A percentile compares a stretch with the other conserved stretches of the same genome.
phyloP scores from a whole-genome alignment of 2,329 filamentous ascomycete species.

The Blastomyces emzantsi region DNA sequence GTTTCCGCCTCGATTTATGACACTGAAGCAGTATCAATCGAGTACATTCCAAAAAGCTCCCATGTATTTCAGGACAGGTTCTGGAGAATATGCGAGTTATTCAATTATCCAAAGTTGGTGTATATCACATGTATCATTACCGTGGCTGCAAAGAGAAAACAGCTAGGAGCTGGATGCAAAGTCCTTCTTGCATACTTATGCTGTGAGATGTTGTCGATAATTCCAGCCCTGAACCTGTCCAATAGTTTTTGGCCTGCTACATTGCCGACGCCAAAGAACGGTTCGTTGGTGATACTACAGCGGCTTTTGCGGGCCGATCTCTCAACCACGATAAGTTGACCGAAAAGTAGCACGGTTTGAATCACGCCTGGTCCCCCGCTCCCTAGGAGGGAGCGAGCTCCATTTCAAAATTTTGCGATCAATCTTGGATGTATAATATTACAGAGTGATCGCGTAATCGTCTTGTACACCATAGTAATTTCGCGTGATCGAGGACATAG shows the following conservation, averaged over 20 bases:
- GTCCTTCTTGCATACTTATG: constrained; percentile 17
- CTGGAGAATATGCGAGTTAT: not conserved
- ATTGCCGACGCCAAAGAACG: constrained; percentile 19
- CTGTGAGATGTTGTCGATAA: constrained; percentile 36
- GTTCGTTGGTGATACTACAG: not conserved
- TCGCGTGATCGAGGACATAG: constrained; percentile 28
- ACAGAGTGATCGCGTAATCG: constrained; percentile 25
- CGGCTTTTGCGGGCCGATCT: not conserved
- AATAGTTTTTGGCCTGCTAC: constrained; percentile 26
- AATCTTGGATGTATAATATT: constrained; percentile 27
- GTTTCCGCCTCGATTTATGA: not conserved
- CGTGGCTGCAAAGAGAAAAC: not conserved
- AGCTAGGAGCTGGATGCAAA: not conserved
- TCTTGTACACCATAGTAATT: constrained; percentile 21
- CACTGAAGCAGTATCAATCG: not conserved
- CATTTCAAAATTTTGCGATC: constrained; percentile 22
- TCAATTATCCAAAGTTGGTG: not conserved
- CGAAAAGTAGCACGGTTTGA: constrained; percentile 29
- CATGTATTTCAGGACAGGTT: not conserved
- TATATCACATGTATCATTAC: not conserved
- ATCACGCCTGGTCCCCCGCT: constrained; percentile 17
- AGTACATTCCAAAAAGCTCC: not conserved
- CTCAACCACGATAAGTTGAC: constrained; percentile 17
- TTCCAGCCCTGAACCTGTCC: constrained; percentile 19
- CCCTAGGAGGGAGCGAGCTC: constrained; percentile 20